Evolutionary conservation across 2,329 filamentous ascomycete genomes (phyloP).

Genomic region (Ilyonectria mors-panacis): DNA sequence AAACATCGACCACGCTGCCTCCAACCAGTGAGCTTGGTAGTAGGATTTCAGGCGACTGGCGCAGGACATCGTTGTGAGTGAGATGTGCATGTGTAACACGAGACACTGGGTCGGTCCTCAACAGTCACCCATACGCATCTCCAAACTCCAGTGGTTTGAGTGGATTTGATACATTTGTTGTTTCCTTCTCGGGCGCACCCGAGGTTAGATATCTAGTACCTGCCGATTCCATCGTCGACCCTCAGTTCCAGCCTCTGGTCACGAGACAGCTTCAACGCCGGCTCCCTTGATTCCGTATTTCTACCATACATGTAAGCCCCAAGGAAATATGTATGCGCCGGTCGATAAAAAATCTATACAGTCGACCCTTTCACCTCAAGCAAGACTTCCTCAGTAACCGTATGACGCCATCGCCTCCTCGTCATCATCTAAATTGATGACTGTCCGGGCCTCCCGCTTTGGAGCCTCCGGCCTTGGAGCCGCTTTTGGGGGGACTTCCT

Average conservation of each 20-base stretch:
- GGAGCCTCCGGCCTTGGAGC: slow-evolving; percentile 24
- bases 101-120: neutral
- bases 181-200: slow-evolving; percentile 26
- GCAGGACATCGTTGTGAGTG: neutral
- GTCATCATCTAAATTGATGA: slow-evolving; percentile 63
- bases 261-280: slow-evolving; percentile 30
- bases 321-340: slow-evolving; percentile 26
- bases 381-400: slow-evolving; percentile 50
- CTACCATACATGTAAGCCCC: slow-evolving; percentile 21
- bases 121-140: neutral
- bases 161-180: neutral
- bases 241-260: slow-evolving; percentile 30
- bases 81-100: slow-evolving; percentile 7
- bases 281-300: slow-evolving; percentile 23
- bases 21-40: neutral
- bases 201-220: slow-evolving; percentile 37
- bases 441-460: slow-evolving; percentile 35
- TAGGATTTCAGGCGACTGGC: neutral
- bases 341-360: slow-evolving; percentile 15
- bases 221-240: slow-evolving; percentile 12
- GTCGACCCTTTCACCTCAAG: neutral
- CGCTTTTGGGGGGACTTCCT: neutral
- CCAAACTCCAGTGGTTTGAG: neutral
- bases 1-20: neutral
- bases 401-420: slow-evolving; percentile 65